Percentiles rank a stretch among this genome's conserved stretches.
These are phyloP conservation scores for Periconia sp. DNA, from an alignment of 2,329 filamentous ascomycete genomes.

Conservation along the genomic window DNA sequence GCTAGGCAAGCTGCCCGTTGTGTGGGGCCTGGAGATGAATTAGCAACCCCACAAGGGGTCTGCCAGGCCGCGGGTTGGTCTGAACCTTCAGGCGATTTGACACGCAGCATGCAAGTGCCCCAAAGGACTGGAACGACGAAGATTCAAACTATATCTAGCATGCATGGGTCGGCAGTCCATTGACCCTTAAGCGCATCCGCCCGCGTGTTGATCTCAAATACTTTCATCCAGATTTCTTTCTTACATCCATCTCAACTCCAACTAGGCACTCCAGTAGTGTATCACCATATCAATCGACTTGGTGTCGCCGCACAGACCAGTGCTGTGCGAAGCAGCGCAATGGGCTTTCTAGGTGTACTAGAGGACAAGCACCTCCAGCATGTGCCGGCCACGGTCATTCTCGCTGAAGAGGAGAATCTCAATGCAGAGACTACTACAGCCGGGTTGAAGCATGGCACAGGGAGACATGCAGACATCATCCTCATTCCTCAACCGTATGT, in stretches of 20 bases:
- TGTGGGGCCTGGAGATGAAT: slow-evolving; percentile 14
- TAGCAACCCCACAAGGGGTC: slow-evolving; percentile 1
- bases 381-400: slow-evolving; percentile 42
- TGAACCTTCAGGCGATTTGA: neutral
- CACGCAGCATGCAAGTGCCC: neutral
- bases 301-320: slow-evolving; percentile 1
- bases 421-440: slow-evolving; percentile 20
- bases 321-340: too few relatives aligned
- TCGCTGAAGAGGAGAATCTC: slow-evolving; percentile 30
- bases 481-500: slow-evolving; percentile 43
- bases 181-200: neutral
- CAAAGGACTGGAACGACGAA: neutral
- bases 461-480: slow-evolving; percentile 39
- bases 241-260: neutral
- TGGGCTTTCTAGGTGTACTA: slow-evolving; percentile 42
- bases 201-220: slow-evolving; percentile 2
- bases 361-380: slow-evolving; percentile 41
- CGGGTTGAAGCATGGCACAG: slow-evolving; percentile 39
- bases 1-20: neutral
- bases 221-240: neutral
- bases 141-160: slow-evolving; percentile 1
- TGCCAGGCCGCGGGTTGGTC: neutral
- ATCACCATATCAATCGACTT: neutral
- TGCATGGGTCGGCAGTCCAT: slow-evolving; percentile 3
- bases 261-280: too few relatives aligned